Base-by-base conservation (phyloP, 208 protist genomes). In the Porcisia hertigi region DNA sequence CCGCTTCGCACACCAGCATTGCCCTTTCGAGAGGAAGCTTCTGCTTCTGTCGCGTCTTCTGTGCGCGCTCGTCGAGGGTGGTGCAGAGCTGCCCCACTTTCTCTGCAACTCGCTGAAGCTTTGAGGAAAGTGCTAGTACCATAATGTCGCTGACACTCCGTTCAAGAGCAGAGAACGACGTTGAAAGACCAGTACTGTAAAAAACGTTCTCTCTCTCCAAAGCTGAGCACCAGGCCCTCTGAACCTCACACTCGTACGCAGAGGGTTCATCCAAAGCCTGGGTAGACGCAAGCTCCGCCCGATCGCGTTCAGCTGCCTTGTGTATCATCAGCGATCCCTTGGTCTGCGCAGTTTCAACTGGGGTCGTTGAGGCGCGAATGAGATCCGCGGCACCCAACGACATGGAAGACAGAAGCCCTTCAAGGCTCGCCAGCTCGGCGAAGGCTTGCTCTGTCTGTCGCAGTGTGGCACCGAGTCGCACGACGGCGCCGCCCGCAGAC, bases 141-240 rank as follows among this genome's bases (percentile, higher is more conserved):
- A 58, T 5, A 8, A 6, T n/a, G 9, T 60, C 63, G 41, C 49
- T 62, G 20, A 77, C 58, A 2, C 25, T 47, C 45, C 47, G 67
- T 52, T 82, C 77, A 3, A 77, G 49, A 0, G 77, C 34, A 20
- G 55, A 47, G 18, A 76, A 62, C 2, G 72, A 34, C 16, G 77
- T 77, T 7, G 77, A 82, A 6, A 82, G 20, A 47, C 72, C 72
- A 39, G 58, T 77, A 39, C 72, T 58, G 58, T 77, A 52, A 43
- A 77, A 74, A 0, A 73, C 34, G 14, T 58, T 62, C 2, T 30
- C 58, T 0, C 43, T 71, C 1, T 57, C 57, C 3, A 23, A 34
- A 3, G 30, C 41, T 7, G 71, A 8, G 30, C 64, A 45, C 77
- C 70, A 77, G 49, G 49, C 1, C 8, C 25, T 12, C n/a, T 11